Conservation (phyloP, 2,329 filamentous ascomycete genomes). For the Eutypa lata region DNA sequence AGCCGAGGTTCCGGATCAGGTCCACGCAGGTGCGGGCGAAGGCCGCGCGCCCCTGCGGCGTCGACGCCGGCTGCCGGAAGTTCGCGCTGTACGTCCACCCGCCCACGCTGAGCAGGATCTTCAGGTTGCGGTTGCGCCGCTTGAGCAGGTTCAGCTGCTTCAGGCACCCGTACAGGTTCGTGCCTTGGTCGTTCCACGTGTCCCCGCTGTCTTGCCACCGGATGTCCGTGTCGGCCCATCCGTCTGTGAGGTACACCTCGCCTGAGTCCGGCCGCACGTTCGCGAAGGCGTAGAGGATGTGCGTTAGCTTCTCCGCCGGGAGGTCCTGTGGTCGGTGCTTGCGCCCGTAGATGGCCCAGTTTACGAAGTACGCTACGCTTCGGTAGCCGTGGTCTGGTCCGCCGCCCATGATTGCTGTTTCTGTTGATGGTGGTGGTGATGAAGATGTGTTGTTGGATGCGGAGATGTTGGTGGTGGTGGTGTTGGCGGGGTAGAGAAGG, state of each 20-base stretch:
- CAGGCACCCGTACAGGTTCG: slow-evolving; percentile 82
- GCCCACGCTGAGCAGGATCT: slow-evolving; percentile 81
- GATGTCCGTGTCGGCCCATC: slow-evolving; percentile 70
- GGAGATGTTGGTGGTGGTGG: slow-evolving; percentile 1
- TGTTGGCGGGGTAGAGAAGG: not conserved
- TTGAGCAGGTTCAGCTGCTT: slow-evolving; percentile 89
- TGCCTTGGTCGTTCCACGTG: slow-evolving; percentile 68
- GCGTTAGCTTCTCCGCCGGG: slow-evolving; percentile 76
- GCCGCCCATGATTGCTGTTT: slow-evolving; percentile 37
- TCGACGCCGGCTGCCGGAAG: slow-evolving; percentile 73
- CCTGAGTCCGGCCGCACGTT: slow-evolving; percentile 77
- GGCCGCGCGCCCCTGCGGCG: slow-evolving; percentile 60
- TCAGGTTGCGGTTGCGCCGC: slow-evolving; percentile 75
- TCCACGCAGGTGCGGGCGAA: slow-evolving; percentile 75
- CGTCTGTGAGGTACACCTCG: slow-evolving; percentile 69
- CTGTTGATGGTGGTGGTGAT: not conserved
- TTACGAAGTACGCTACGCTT: slow-evolving; percentile 71
- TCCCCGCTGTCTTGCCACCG: slow-evolving; percentile 58
- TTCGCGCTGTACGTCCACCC: slow-evolving; percentile 91
- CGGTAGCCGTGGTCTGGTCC: slow-evolving; percentile 52
- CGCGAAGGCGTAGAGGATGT: slow-evolving; percentile 87
- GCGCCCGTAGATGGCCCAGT: slow-evolving; percentile 84
- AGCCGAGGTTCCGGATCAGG: slow-evolving; percentile 75
- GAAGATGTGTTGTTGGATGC: slow-evolving; percentile 1
- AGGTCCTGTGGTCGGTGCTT: slow-evolving; percentile 85